Evolutionary conservation across 2,329 filamentous ascomycete species (phyloP), one percentile per base, ranked within the genome.

Genomic region (Pyricularia sp.): DNA sequence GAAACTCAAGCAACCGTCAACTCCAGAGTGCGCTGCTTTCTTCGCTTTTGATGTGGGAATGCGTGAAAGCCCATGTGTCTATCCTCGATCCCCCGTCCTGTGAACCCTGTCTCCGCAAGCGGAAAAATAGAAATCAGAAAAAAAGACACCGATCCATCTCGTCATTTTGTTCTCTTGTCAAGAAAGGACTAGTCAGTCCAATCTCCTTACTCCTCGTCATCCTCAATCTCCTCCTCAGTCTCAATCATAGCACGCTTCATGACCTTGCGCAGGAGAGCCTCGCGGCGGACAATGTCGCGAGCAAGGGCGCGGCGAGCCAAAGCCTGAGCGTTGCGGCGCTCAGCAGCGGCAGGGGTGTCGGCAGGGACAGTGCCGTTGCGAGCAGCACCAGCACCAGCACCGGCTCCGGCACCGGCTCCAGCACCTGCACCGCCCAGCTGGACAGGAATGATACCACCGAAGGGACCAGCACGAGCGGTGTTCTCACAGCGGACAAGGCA

Each of bases 401-500:
- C 31, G 33, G 25, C 31, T 20, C n/a, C 23, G 12, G 25, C 31
- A 12, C n/a, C 23, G 14, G 25, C 31, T 6, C 31, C 33, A 2
- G 64, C 36, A 14, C 58, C 25, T 2, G 58, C 58, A 14, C 64
- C 64, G 42, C 63, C 63, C 50, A 69, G 73, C 71, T 79, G 77
- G 55, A 79, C 73, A 11, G 78, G 77, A 10, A 80, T 73, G 61
- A 80, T 75, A 55, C 79, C 79, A 68, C 88, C 87, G 73, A 90
- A 90, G 33, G 87, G 87, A 17, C 87, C 87, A 55, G 86, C 86
- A 68, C 82, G 78, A 42, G 86, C 86, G 0, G 79, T 81, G 77
- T 90, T 90, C 79, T 87, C 78, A 79, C 87, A 89, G 30, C 86
- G 82, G 66, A 90, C 86, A 72, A 90, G 83, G 79, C 88, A 90